phyloP scores from a whole-genome alignment of 176 grass and related monocot species.

The Eremochloa ophiuroides region DNA sequence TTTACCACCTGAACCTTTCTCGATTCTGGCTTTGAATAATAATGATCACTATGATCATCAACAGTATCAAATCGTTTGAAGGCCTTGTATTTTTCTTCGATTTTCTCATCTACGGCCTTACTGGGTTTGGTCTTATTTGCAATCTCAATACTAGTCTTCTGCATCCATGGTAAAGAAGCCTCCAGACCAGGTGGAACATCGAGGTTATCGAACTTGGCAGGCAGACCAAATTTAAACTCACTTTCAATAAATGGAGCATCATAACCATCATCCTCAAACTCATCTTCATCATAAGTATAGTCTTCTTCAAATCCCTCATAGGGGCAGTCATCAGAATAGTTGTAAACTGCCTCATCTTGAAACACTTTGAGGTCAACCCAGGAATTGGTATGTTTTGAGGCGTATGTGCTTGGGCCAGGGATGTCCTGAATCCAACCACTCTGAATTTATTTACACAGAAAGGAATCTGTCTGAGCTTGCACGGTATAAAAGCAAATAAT shows the following conservation, averaged over 20 bases:
- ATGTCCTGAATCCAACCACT: conserved; percentile 36
- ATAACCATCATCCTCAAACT: conserved; percentile 46
- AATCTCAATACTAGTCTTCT: conserved; percentile 33
- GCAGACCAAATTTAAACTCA: conserved; percentile 59
- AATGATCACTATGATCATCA: conserved; percentile 63
- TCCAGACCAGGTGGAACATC: conserved; percentile 47
- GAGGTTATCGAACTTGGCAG: conserved; percentile 60
- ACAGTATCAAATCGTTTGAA: conserved; percentile 89
- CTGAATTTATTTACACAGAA: conserved; percentile 35
- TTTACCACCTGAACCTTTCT: conserved; percentile 32
- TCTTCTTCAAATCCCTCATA: conserved; percentile 54
- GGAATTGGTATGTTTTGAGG: conserved; percentile 10
- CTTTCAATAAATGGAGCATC: conserved; percentile 36
- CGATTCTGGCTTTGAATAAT: conserved; percentile 39
- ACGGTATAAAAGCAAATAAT: neutral
- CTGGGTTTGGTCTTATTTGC: conserved; percentile 31
- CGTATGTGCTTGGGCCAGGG: conserved; percentile 48
- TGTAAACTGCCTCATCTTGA: conserved; percentile 16
- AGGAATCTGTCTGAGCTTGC: neutral
- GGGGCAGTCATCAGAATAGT: conserved; percentile 40
- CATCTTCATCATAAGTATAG: conserved; percentile 62
- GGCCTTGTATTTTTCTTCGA: conserved; percentile 59
- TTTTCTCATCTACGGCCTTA: conserved; percentile 43
- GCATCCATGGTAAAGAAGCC: conserved; percentile 47
- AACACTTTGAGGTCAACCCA: conserved; percentile 7